These are phyloP conservation scores for Erodium maritimum DNA, from an alignment of 345 rosid species.

Conservation along the genomic window DNA sequence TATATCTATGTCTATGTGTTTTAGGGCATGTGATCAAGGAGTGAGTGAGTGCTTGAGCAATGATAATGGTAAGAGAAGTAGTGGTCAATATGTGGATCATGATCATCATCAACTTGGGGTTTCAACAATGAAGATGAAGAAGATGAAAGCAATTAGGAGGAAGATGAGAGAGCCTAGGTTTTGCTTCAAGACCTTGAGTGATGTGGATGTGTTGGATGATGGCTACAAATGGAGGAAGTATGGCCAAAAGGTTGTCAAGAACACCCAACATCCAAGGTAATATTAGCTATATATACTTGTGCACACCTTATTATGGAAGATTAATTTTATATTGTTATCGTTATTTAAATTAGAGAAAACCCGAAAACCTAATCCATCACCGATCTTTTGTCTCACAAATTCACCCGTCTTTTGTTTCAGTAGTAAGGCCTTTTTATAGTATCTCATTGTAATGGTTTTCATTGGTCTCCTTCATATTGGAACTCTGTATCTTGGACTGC, in stretches of 20 bases:
- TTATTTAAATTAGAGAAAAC: no score
- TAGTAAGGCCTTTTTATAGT: no score
- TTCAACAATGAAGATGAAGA: conserved; percentile 66
- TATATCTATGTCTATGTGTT: background rate
- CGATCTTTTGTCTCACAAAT: no score
- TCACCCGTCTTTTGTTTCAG: no score
- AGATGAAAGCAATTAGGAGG: conserved; percentile 63
- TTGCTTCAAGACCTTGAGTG: conserved; percentile 96
- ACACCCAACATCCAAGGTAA: conserved; percentile 97
- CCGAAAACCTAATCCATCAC: no score
- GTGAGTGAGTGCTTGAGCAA: conserved; percentile 22
- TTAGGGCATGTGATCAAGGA: conserved; percentile 50
- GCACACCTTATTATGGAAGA: no score
- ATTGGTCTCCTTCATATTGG: no score
- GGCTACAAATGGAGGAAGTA: conserved; percentile 98
- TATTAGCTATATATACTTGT: no score
- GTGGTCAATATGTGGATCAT: conserved; percentile 2
- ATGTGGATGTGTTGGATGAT: conserved; percentile 89
- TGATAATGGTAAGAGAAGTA: conserved; percentile 19
- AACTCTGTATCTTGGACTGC: no score
- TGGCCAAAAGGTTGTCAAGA: conserved; percentile 98
- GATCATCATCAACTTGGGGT: conserved; percentile 26
- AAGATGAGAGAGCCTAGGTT: conserved; percentile 97
- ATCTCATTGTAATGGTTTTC: no score
- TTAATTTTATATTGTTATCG: no score